Evolutionary conservation across 176 grass and related monocot species (phyloP), one percentile per base, ranked within the genome.

Genomic region (Chloris gayana): DNA sequence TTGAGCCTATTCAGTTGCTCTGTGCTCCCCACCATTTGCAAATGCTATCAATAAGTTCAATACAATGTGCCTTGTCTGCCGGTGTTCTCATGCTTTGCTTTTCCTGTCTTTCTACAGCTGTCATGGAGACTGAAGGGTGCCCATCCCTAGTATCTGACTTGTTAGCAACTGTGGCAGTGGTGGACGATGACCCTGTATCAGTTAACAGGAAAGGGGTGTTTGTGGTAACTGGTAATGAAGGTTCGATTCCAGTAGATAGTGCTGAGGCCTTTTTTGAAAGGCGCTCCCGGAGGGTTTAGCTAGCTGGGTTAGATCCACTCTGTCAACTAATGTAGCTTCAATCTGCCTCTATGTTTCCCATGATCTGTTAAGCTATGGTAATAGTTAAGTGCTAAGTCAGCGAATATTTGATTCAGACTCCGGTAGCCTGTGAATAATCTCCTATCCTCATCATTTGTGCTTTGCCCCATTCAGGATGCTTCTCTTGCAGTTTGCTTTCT

Each of bases 51-150:
- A 35, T 42, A 21, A 13, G 18, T 80, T 57, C 35, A 67, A 3
- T 56, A 45, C 1, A 50, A 8, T 21, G 10, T 17, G 11, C 44
- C 2, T 29, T 69, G 26, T 42, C 26, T 85, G 31, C 67, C 66
- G 25, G 24, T 49, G 37, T 84, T 84, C 41, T 89, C 49, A 87
- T 84, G 32, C 33, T 66, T 58, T 80, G 74, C 18, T 53, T 77
- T 29, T 83, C 15, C 50, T 69, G 77, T 85, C 53, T 82, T 64
- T 56, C 53, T 88, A 74, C 88, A 97, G 94, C 81, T 93, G 91
- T 97, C 32, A 89, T 97, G 91, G 86, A 80, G 77, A 97, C 88
- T 19, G 94, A 97, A 91, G 94, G 94, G 29, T 93, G 88, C 49
- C 94, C 91, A 0, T 93, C 88, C 11, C 70, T 97, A 57, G 72